Conservation (phyloP, 2,329 filamentous ascomycete species). For the Aspergillus tubingensis region DNA sequence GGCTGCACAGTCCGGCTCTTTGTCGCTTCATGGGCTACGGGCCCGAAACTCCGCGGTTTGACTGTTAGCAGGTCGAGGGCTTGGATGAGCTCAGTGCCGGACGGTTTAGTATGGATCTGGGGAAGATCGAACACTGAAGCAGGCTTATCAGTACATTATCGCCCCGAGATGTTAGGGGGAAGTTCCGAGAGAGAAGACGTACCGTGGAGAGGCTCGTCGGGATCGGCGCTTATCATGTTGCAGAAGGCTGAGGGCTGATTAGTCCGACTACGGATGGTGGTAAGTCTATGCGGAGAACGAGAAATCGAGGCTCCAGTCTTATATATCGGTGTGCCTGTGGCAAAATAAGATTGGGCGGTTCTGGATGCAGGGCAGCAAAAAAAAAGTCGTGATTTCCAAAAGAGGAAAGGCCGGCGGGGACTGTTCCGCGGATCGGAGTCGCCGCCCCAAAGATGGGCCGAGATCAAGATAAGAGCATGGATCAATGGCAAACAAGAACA, state of each 20-base stretch:
- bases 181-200: constrained; percentile 18
- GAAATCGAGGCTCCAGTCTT: constrained; percentile 5
- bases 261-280: constrained; percentile 4
- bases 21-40: constrained; percentile 26
- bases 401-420: constrained; percentile 32
- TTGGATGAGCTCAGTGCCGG: constrained; percentile 62
- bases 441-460: constrained; percentile 16
- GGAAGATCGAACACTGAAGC: constrained; percentile 71
- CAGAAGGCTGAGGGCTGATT: constrained; percentile 6
- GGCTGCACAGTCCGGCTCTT: constrained; percentile 39
- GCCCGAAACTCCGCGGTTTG: constrained; percentile 57
- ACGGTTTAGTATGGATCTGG: constrained; percentile 77
- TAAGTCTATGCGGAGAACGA: constrained; percentile 1
- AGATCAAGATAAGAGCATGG: constrained; percentile 5
- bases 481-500: background rate
- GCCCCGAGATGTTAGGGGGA: constrained; percentile 22
- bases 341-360: constrained; percentile 19
- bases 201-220: constrained; percentile 44
- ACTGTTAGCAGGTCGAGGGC: constrained; percentile 68
- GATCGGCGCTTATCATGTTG: constrained; percentile 38
- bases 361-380: constrained; percentile 24
- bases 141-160: constrained; percentile 36
- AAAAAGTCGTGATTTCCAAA: constrained; percentile 35
- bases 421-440: constrained; percentile 30
- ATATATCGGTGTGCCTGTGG: constrained; percentile 18